Evolutionary conservation across 306 rosid genomes (phyloP).

Genomic region (Vicia villosa): DNA sequence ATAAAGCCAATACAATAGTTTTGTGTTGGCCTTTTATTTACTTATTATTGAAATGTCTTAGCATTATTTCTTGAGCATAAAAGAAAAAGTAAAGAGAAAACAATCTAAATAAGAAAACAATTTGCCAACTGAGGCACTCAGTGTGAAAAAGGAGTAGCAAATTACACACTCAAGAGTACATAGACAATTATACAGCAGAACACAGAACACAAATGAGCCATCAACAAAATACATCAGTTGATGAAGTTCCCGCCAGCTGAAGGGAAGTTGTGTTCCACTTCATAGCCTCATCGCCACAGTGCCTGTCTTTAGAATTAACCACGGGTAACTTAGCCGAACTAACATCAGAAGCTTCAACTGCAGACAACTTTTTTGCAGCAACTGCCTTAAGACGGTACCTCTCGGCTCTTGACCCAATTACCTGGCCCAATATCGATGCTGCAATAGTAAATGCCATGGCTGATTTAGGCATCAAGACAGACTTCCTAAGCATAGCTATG

Average conservation of each 20-base stretch:
- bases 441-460: constrained; percentile 99
- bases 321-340: constrained; percentile 45
- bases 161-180: constrained; percentile 35
- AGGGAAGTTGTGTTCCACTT: constrained; percentile 69
- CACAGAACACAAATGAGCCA: constrained; percentile 37
- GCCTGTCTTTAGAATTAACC: constrained; percentile 48
- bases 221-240: constrained; percentile 68
- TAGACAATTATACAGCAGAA: constrained; percentile 40
- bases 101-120: constrained; percentile 1
- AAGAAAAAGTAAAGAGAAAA: not conserved
- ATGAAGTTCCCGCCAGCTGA: constrained; percentile 61
- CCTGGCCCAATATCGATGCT: constrained; percentile 88
- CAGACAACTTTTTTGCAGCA: constrained; percentile 48
- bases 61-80: constrained; percentile 7
- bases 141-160: constrained; percentile 31
- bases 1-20: constrained; percentile 8
- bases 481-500: constrained; percentile 88
- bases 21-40: constrained; percentile 8
- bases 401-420: constrained; percentile 92
- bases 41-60: constrained; percentile 15
- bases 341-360: constrained; percentile 44
- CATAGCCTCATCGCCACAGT: constrained; percentile 56
- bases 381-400: constrained; percentile 65
- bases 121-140: constrained; percentile 40
- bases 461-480: constrained; percentile 90